These are phyloP conservation scores for Hemileia vastatrix DNA, from an alignment of 1,284 basidiomycete species.

Conservation along the genomic window DNA sequence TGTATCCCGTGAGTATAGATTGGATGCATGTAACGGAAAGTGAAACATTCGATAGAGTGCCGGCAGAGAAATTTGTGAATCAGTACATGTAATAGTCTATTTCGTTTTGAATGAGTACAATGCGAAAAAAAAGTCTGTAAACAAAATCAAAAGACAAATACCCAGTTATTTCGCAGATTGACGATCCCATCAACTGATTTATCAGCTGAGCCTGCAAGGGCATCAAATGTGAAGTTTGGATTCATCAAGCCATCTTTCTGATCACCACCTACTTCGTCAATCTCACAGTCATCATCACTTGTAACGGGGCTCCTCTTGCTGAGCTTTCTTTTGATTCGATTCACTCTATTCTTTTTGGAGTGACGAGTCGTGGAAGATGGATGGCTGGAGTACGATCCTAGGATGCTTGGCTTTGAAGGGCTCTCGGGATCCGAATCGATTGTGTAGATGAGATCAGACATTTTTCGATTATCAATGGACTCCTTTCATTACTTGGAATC, in stretches of 20 bases:
- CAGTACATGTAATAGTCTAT: not conserved
- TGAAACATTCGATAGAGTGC: not conserved
- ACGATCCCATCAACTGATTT: too few relatives aligned
- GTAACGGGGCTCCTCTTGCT: slow-evolving; percentile 3
- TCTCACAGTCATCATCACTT: not conserved
- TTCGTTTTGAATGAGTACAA: too few relatives aligned
- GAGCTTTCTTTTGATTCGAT: not conserved
- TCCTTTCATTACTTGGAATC: too few relatives aligned
- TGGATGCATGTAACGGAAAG: not conserved
- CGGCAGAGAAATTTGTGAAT: not conserved
- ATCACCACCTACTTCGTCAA: not conserved
- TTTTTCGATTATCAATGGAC: too few relatives aligned
- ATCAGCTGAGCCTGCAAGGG: too few relatives aligned
- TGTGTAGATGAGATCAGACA: slow-evolving; percentile 22
- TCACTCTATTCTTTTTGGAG: not conserved
- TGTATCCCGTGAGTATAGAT: not conserved
- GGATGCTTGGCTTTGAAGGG: too few relatives aligned
- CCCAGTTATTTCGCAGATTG: too few relatives aligned
- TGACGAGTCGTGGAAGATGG: not conserved
- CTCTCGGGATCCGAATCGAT: slow-evolving; percentile 19
- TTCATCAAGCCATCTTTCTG: not conserved
- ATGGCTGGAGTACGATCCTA: not conserved
- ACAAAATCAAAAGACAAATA: too few relatives aligned
- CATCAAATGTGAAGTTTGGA: not conserved
- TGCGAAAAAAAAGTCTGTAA: too few relatives aligned